Evolutionary conservation across 331 rosid species (phyloP), one percentile per base, ranked within the genome.

Genomic region (Acacia concinna): DNA sequence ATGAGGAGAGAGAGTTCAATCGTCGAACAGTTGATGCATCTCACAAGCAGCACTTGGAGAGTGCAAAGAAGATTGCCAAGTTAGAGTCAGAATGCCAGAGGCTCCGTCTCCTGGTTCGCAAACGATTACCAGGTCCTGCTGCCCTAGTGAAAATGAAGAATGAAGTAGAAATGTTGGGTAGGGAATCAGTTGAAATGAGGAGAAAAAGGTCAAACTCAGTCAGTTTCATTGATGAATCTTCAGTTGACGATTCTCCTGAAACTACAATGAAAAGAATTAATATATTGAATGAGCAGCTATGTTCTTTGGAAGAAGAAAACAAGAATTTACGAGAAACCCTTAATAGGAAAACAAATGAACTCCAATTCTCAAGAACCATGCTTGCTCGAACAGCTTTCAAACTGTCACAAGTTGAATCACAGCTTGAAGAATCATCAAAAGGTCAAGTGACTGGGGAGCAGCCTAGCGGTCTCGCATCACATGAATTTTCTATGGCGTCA

Each of bases 21-120:
- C 88, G 91, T 30, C 91, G 97, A 73, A 85, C 96, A n/a, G 89
- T 90, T 47, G 97, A 92, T 69, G 90, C 81, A 78, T 88, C 94
- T 35, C 97, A 95, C 86, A 92, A 86, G 89, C 96, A 91, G 75
- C 92, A 93, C 62, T 81, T 95, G 77, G 97, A 91, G 84, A 86
- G 89, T 64, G 85, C 86, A 76, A 92, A 93, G 82, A 91, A 86
- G 83, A 87, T 95, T 80, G 92, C 94, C 14, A 93, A 88, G 85
- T 86, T 95, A 77, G 99, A 95, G 74, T 91, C 97, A 18, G 99
- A 95, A 87, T 95, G 99, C 86, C 99, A 93, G 89, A 85, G 96
- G 81, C 79, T 95, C 86, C 93, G 97, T 8, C 79, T 95, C 72
- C 93, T 95, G 68, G 94, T 95, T 56, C 88, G 92, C 60, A 95